These are phyloP conservation scores for Paecilomyces niveus DNA, from an alignment of 2,329 filamentous ascomycete genomes.

Conservation along the genomic window DNA sequence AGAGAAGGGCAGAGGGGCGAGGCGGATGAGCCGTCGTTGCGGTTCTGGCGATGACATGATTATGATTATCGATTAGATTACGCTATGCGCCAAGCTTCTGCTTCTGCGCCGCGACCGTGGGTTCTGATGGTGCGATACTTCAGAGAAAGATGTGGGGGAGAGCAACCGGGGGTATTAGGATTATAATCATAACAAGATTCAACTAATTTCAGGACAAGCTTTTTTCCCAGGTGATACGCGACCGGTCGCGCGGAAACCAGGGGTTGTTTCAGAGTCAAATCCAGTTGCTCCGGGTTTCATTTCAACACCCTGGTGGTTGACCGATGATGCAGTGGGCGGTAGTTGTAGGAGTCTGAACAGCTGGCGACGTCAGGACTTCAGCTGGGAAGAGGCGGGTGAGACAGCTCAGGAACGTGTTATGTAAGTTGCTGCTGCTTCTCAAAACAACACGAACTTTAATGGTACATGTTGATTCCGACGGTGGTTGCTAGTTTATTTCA, in stretches of 20 bases:
- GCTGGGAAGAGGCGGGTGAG: no score
- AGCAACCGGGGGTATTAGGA: no score
- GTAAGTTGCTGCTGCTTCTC: no score
- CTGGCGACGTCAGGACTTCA: no score
- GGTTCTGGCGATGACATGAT: background rate
- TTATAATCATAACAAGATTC: background rate
- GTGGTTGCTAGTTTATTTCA: no score
- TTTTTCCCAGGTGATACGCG: background rate
- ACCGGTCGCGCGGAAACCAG: background rate
- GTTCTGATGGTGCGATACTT: no score
- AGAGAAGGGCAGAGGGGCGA: conserved; percentile 20
- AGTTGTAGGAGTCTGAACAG: background rate
- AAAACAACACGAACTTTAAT: no score
- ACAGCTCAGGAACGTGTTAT: no score
- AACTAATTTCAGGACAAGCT: background rate
- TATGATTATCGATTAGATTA: background rate
- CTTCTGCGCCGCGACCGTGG: no score
- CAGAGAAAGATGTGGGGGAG: background rate
- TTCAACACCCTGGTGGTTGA: background rate
- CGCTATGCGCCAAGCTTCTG: background rate
- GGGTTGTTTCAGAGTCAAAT: background rate
- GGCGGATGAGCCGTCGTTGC: conserved; percentile 11
- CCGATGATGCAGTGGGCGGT: background rate
- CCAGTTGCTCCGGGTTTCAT: background rate
- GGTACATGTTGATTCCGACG: no score